These are phyloP conservation scores for Akanthomyces lecanii DNA, from an alignment of 2,329 filamentous ascomycete species.

Conservation along the genomic window DNA sequence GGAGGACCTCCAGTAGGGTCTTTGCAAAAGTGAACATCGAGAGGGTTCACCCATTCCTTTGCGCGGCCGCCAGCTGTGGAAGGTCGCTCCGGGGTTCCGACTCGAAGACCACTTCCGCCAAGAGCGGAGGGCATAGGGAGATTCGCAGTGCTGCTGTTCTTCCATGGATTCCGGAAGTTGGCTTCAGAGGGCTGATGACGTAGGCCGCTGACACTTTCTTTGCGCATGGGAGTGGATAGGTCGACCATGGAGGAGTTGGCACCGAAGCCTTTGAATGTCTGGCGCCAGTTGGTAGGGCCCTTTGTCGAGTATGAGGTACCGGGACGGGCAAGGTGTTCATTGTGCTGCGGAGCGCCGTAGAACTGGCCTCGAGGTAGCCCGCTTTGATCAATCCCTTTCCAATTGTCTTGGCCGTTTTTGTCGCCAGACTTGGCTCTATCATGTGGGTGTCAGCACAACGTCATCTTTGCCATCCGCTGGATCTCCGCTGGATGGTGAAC, in stretches of 20 bases:
- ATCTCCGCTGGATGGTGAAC: slow-evolving; percentile 15
- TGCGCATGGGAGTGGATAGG: slow-evolving; percentile 30
- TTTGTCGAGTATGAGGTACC: slow-evolving; percentile 37
- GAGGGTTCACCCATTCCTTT: slow-evolving; percentile 42
- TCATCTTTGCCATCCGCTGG: background rate
- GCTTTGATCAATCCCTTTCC: background rate
- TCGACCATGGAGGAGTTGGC: slow-evolving; percentile 44
- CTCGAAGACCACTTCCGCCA: slow-evolving; percentile 28
- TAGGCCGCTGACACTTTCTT: slow-evolving; percentile 26
- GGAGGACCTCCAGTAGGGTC: slow-evolving; percentile 22
- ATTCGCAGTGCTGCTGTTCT: slow-evolving; percentile 34
- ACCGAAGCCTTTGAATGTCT: slow-evolving; percentile 34
- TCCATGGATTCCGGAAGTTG: slow-evolving; percentile 35
- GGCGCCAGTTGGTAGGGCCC: slow-evolving; percentile 28
- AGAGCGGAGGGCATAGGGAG: slow-evolving; percentile 31
- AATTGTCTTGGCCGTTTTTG: slow-evolving; percentile 23
- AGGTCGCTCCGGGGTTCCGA: slow-evolving; percentile 31
- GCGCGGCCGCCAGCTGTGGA: slow-evolving; percentile 33
- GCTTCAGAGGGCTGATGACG: slow-evolving; percentile 36
- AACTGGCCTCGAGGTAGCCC: slow-evolving; percentile 31
- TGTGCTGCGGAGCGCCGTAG: slow-evolving; percentile 35
- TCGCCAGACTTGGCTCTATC: slow-evolving; percentile 29
- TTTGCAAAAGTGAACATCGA: slow-evolving; percentile 43
- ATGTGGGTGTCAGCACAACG: background rate
- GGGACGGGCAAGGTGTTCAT: slow-evolving; percentile 34